Evolutionary conservation across 202 grass and related monocot species (phyloP).

Genomic region (Cymbopogon flexuosus): DNA sequence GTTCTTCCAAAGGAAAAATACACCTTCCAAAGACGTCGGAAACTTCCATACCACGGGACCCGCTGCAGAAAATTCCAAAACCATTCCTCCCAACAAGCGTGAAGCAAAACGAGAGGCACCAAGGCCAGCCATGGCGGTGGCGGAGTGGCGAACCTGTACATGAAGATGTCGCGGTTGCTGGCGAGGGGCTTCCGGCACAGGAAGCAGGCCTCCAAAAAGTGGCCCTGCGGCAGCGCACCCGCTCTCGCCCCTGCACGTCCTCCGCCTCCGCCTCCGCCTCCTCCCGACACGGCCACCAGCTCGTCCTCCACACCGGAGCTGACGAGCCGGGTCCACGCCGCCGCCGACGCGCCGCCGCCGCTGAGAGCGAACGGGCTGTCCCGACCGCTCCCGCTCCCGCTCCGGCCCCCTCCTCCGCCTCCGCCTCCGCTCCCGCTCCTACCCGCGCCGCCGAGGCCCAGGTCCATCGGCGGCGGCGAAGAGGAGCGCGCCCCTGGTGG

Average conservation of each 20-base stretch:
- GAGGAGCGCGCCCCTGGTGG: neutral
- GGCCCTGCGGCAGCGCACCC: constrained; percentile 33
- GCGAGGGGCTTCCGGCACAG: constrained; percentile 82
- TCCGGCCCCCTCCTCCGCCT: neutral
- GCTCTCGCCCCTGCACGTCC: neutral
- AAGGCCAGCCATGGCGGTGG: neutral
- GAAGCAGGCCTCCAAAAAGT: constrained; percentile 84
- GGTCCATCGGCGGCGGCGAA: constrained; percentile 34
- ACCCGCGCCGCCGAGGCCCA: constrained; percentile 12
- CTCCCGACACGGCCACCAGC: neutral
- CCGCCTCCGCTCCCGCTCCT: constrained; percentile 13
- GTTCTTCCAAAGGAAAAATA: no score
- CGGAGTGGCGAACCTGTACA: constrained; percentile 61
- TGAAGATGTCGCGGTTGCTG: constrained; percentile 86
- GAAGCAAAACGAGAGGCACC: neutral
- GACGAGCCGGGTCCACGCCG: constrained; percentile 45
- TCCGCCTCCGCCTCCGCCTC: neutral
- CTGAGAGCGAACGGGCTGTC: constrained; percentile 28
- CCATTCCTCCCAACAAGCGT: neutral
- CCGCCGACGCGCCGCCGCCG: constrained; percentile 38
- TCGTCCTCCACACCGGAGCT: constrained; percentile 52
- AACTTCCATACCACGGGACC: constrained; percentile 9
- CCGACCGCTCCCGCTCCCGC: neutral
- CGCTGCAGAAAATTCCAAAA: neutral
- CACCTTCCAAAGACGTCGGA: constrained; percentile 39